These are phyloP conservation scores for Biscogniauxia marginata DNA, from an alignment of 2,329 filamentous ascomycete species.

Conservation along the genomic window DNA sequence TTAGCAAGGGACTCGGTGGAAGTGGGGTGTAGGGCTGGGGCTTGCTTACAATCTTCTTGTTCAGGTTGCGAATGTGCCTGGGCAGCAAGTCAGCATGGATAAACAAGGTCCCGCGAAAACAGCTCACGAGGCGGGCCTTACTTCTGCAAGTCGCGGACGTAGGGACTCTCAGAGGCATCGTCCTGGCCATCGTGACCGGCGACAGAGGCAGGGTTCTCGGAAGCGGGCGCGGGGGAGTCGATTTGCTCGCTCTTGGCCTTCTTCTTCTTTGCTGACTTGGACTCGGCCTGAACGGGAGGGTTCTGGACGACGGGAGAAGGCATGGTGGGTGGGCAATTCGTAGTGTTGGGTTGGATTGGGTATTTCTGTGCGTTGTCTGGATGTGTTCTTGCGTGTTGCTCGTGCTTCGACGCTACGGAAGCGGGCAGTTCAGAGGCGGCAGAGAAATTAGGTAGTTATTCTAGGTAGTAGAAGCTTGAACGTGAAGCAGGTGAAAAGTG, in stretches of 20 bases:
- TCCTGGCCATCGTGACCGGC: slow-evolving; percentile 55
- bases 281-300: slow-evolving; percentile 58
- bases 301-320: slow-evolving; percentile 63
- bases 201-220: slow-evolving; percentile 49
- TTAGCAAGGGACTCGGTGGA: too few species aligned
- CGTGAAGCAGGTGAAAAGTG: too few species aligned
- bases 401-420: not conserved
- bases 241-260: slow-evolving; percentile 56
- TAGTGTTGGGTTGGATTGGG: slow-evolving; percentile 1
- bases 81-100: slow-evolving; percentile 13
- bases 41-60: slow-evolving; percentile 87
- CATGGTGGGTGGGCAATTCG: slow-evolving; percentile 45
- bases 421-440: too few species aligned
- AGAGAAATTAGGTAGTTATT: too few species aligned
- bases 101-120: not conserved
- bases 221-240: slow-evolving; percentile 52
- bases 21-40: slow-evolving; percentile 9
- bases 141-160: slow-evolving; percentile 90
- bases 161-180: slow-evolving; percentile 67
- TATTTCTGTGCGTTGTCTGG: slow-evolving; percentile 6
- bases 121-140: slow-evolving; percentile 44
- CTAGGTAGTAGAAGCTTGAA: too few species aligned
- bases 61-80: slow-evolving; percentile 86
- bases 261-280: slow-evolving; percentile 70
- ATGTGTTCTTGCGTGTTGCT: slow-evolving; percentile 7